A percentile compares a stretch with the other conserved stretches of the same genome.
phyloP scores from a whole-genome alignment of 75 land plant species.

The Pinus albicaulis region DNA sequence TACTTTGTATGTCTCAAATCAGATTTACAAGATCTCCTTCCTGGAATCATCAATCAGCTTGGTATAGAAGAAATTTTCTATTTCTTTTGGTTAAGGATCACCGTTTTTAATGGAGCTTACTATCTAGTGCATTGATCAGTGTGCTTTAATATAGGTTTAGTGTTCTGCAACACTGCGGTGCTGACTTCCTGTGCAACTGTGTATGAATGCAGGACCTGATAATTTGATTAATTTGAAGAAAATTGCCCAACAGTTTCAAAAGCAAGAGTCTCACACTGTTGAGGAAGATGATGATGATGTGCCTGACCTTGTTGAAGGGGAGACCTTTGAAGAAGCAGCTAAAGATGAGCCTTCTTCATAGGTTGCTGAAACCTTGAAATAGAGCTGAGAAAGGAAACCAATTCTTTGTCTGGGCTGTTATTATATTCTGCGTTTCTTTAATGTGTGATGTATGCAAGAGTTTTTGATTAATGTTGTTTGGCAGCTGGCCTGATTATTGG shows the following conservation, averaged over 20 bases:
- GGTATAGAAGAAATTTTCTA: conserved; percentile 5
- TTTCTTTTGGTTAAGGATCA: background rate
- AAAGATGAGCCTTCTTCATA: conserved; percentile 20
- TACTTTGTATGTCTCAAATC: background rate
- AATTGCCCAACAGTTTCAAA: conserved; percentile 50
- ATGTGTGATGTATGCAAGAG: background rate
- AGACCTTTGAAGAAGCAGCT: conserved; percentile 50
- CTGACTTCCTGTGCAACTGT: background rate
- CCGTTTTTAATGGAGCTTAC: too few species aligned
- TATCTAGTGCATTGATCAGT: background rate
- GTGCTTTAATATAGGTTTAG: background rate
- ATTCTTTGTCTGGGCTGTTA: background rate
- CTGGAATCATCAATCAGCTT: conserved; percentile 29
- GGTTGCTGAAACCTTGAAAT: background rate
- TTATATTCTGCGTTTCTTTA: background rate
- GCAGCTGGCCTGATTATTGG: background rate
- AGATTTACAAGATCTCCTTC: conserved; percentile 28
- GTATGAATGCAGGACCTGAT: conserved; percentile 30
- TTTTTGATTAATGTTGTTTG: background rate
- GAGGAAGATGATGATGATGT: conserved; percentile 47
- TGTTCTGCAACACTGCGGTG: background rate
- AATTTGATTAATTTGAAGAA: conserved; percentile 45
- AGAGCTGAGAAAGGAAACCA: background rate
- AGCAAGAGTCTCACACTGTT: conserved; percentile 12
- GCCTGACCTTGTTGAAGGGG: conserved; percentile 47